These are phyloP conservation scores for Naganishia kalamii DNA, from an alignment of 768 basidiomycete species.

Conservation along the genomic window DNA sequence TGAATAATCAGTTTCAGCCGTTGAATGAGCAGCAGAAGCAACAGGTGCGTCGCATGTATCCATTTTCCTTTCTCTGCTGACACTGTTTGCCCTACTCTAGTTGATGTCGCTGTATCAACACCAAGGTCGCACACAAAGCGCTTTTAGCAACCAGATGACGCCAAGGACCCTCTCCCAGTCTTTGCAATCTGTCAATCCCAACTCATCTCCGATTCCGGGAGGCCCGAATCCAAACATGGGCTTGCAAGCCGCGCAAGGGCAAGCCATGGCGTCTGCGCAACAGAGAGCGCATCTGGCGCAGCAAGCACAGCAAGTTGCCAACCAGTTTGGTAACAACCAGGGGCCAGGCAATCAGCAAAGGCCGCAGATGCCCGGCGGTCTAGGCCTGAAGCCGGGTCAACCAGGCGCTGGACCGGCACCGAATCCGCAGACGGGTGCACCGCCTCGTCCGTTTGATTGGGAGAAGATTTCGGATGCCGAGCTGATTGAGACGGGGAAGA, in stretches of 20 bases:
- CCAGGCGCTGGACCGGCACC: background rate
- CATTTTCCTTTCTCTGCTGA: background rate
- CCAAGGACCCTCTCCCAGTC: constrained; percentile 7
- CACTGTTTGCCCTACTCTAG: background rate
- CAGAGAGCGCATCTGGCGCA: constrained; percentile 19
- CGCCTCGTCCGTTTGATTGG: background rate
- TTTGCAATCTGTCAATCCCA: background rate
- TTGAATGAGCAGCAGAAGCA: constrained; percentile 4
- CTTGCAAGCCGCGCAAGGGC: constrained; percentile 3
- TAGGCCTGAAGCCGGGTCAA: background rate
- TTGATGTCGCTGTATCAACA: constrained; percentile 11
- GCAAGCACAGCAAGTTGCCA: background rate
- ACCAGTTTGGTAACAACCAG: constrained; percentile 11
- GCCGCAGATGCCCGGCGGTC: background rate
- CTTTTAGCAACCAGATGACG: constrained; percentile 5
- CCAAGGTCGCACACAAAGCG: constrained; percentile 8
- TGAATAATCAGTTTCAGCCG: constrained; percentile 11
- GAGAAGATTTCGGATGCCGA: constrained; percentile 14
- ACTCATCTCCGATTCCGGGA: background rate
- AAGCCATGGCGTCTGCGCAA: constrained; percentile 4
- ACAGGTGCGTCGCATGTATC: background rate
- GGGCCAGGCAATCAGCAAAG: constrained; percentile 1
- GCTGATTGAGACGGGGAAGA: constrained; percentile 15
- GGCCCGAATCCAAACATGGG: constrained; percentile 3
- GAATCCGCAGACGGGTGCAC: background rate